Conservation (phyloP, 1,284 basidiomycete genomes). For the Garcileccinum viscosum region DNA sequence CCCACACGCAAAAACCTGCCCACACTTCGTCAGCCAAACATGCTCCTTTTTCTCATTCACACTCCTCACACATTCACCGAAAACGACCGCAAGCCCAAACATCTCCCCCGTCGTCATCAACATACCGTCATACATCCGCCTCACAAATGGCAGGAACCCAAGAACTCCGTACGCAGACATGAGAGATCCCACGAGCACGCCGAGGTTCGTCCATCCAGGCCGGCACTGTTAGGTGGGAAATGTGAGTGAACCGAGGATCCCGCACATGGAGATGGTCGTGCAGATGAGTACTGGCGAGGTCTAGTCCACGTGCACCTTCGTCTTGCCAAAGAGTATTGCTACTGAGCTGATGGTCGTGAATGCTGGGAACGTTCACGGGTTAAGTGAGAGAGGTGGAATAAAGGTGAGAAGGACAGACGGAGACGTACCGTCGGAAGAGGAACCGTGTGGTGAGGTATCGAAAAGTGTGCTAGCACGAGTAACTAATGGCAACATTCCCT, state of each 20-base stretch:
- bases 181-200: slow-evolving; percentile 64
- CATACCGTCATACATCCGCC: slow-evolving; percentile 63
- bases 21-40: neutral
- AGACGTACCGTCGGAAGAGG: slow-evolving; percentile 82
- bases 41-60: neutral
- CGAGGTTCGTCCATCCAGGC: slow-evolving; percentile 69
- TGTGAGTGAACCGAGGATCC: slow-evolving; percentile 75
- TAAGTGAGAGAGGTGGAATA: neutral
- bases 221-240: slow-evolving; percentile 73
- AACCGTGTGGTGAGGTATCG: slow-evolving; percentile 90
- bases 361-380: slow-evolving; percentile 44
- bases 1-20: slow-evolving; percentile 70
- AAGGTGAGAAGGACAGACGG: neutral
- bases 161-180: slow-evolving; percentile 86
- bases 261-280: slow-evolving; percentile 69
- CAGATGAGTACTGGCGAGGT: slow-evolving; percentile 76
- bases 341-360: slow-evolving; percentile 87
- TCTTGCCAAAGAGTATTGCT: slow-evolving; percentile 84
- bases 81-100: slow-evolving; percentile 82
- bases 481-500: too few species aligned
- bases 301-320: slow-evolving; percentile 74
- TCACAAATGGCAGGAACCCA: slow-evolving; percentile 69
- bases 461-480: slow-evolving; percentile 89
- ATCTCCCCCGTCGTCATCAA: slow-evolving; percentile 83
- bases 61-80: slow-evolving; percentile 54